Percentiles rank a stretch among this genome's conserved stretches.
Conservation (phyloP, 306 rosid genomes). For the Cicer chorassanicum region DNA sequence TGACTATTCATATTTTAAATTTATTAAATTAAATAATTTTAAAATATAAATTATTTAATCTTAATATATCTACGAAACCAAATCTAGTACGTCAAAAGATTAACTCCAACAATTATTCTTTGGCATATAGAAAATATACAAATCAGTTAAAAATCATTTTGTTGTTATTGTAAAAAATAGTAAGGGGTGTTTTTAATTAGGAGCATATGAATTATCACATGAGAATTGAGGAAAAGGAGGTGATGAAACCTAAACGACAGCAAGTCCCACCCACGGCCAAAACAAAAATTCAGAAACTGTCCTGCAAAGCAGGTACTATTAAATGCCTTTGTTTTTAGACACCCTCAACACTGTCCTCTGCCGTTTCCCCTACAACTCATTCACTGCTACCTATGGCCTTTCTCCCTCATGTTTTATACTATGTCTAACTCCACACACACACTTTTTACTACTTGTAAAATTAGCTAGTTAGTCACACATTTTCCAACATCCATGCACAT, state of each 20-base stretch:
- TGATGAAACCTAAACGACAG: neutral
- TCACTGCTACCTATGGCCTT: slow-evolving; percentile 17
- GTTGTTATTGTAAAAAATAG: slow-evolving; percentile 11
- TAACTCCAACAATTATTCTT: slow-evolving; percentile 10
- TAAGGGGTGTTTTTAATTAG: neutral
- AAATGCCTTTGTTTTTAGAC: slow-evolving; percentile 41
- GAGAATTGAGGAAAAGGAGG: slow-evolving; percentile 18
- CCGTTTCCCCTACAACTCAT: slow-evolving; percentile 31
- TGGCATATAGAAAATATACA: neutral
- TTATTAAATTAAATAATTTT: no score
- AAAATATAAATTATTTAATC: no score
- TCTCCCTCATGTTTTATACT: slow-evolving; percentile 17
- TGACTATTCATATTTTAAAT: no score
- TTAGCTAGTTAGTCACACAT: slow-evolving; percentile 6
- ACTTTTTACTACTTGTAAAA: no score
- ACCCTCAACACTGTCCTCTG: slow-evolving; percentile 26
- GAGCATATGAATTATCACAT: neutral
- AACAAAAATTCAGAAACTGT: slow-evolving; percentile 34
- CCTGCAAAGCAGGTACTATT: slow-evolving; percentile 33
- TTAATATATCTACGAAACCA: no score
- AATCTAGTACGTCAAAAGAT: no score
- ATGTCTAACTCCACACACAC: neutral
- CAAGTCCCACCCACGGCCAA: slow-evolving; percentile 50
- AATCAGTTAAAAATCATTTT: neutral
- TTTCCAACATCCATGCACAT: slow-evolving; percentile 25